Base-by-base conservation (phyloP, 2,329 filamentous ascomycete species). In the Fusarium phyllophilum region DNA sequence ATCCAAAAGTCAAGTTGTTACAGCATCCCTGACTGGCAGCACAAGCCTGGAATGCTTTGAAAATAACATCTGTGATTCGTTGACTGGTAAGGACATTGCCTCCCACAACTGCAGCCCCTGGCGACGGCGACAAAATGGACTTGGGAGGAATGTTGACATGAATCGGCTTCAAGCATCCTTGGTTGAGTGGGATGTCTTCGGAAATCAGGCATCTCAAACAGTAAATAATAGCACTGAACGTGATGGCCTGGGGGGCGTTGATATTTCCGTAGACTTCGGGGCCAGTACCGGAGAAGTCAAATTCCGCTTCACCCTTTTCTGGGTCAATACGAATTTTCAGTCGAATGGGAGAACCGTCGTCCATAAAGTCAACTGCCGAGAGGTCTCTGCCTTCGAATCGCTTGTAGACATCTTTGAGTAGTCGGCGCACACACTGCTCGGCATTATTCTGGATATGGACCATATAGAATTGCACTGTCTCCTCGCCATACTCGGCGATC, bases 181-280 rank as follows among this genome's bases (percentile, higher is more conserved):
- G 94, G 81, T 96, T 96, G 8, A 96, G 85, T 0, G 94, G 94
- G 13, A 96, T 95, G 71, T 96, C 93, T 77, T 94, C 90, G 14
- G 89, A 92, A 73, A 96, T 95, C 63, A 96, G 86, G 76, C 91
- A 94, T 33, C 94, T 89, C 22, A 96, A 85, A 76, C 93, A 96
- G 85, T 96, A 96, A 73, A 96, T 96, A 74, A 96, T 95, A n/a
- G 94, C 94, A 12, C 90, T 93, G 83, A 93, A 94, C 0, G 93
- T 95, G 54, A 96, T 93, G 7, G 94, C 94, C 81, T 94, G 89
- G 0, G 94, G 94, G 0, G 94, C 93, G 78, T 96, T 96, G 81
- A 92, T 92, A 76, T 95, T 95, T 36, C 89, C 93, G 76, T 94
- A 94, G 2, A 94, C 92, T 81, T 96, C 93, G 0, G 92, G 90